These are phyloP conservation scores for Claviceps purpurea DNA, from an alignment of 2,329 filamentous ascomycete species.

Conservation along the genomic window DNA sequence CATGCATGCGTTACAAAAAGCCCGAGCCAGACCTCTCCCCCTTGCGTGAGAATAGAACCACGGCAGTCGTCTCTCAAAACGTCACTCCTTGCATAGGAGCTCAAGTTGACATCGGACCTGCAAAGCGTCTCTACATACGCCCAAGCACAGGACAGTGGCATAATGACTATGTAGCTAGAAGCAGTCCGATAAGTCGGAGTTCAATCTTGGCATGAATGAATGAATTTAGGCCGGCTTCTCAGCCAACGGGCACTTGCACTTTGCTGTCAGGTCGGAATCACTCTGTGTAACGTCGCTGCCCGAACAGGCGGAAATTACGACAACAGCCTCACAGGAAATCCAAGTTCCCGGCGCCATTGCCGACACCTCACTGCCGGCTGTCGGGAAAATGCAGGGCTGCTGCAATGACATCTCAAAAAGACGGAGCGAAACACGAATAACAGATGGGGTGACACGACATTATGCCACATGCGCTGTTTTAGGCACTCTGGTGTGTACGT, in stretches of 20 bases:
- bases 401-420: not conserved
- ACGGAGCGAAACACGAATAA: not conserved
- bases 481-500: not conserved
- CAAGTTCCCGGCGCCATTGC: too few species aligned
- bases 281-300: not conserved
- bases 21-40: not conserved
- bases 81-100: not conserved
- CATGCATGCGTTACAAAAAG: too few species aligned
- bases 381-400: not conserved
- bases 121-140: not conserved
- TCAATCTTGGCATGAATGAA: not conserved
- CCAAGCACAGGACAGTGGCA: too few species aligned
- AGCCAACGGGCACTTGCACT: not conserved
- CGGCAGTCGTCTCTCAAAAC: not conserved
- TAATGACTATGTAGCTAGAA: too few species aligned
- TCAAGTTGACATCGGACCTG: not conserved
- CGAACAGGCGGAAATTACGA: not conserved
- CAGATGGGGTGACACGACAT: not conserved
- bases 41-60: not conserved
- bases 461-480: not conserved
- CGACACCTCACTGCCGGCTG: too few species aligned
- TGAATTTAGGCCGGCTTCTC: not conserved
- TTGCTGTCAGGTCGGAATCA: not conserved
- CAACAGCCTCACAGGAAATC: not conserved
- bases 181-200: too few species aligned